phyloP scores from a whole-genome alignment of 768 basidiomycete species.

The Terana coerulea region DNA sequence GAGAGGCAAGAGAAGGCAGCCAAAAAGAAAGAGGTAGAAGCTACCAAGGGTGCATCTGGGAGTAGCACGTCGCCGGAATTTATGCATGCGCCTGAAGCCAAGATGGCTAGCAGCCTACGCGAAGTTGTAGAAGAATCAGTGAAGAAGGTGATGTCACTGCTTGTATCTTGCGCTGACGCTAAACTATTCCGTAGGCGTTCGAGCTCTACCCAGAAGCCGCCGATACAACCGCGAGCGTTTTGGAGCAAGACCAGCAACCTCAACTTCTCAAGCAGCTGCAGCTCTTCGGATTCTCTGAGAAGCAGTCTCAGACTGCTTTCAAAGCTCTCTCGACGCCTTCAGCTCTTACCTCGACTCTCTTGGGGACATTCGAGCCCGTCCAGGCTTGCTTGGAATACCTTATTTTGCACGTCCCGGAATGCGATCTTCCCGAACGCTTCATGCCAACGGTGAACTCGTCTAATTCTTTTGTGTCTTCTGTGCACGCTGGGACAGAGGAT shows the following conservation, averaged over 20 bases:
- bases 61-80: conserved; percentile 36
- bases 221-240: conserved; percentile 30
- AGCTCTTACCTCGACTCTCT: conserved; percentile 55
- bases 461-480: conserved; percentile 62
- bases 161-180: conserved; percentile 5
- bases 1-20: conserved; percentile 58
- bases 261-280: conserved; percentile 52
- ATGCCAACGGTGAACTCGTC: conserved; percentile 63
- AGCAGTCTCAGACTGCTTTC: conserved; percentile 48
- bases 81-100: conserved; percentile 64
- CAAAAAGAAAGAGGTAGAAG: conserved; percentile 38
- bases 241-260: conserved; percentile 40
- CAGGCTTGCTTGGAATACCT: conserved; percentile 85
- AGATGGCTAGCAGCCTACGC: conserved; percentile 73
- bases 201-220: conserved; percentile 46
- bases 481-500: conserved; percentile 57
- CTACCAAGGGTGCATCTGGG: conserved; percentile 16
- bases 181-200: conserved; percentile 39
- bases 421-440: conserved; percentile 77
- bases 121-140: conserved; percentile 80
- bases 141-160: conserved; percentile 58
- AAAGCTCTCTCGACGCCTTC: conserved; percentile 58
- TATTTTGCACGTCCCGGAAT: conserved; percentile 79
- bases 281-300: conserved; percentile 60
- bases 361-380: conserved; percentile 54